Conservation (phyloP, 306 rosid species). For the Quercus ilex region DNA sequence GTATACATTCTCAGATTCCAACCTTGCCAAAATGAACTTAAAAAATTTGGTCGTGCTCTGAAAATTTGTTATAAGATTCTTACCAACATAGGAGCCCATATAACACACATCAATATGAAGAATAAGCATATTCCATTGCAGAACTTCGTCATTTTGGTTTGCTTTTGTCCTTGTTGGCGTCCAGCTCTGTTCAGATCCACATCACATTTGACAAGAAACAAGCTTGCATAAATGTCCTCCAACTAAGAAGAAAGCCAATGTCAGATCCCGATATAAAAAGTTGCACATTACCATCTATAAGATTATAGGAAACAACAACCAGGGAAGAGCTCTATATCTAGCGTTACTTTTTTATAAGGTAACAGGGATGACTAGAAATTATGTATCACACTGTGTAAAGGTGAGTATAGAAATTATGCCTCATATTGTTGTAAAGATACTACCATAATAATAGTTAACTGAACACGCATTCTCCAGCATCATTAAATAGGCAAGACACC, state of each 20-base stretch:
- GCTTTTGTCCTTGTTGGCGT: slow-evolving; percentile 86
- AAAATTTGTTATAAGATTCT: slow-evolving; percentile 17
- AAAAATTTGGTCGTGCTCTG: background rate
- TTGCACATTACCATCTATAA: background rate
- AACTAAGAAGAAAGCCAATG: slow-evolving; percentile 46
- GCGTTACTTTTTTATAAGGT: too few relatives aligned
- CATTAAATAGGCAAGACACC: too few relatives aligned
- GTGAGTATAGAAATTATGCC: too few relatives aligned
- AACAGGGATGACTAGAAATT: too few relatives aligned
- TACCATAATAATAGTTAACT: background rate
- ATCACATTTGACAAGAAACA: slow-evolving; percentile 98
- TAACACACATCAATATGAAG: slow-evolving; percentile 80
- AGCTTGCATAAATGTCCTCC: slow-evolving; percentile 97
- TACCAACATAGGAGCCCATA: slow-evolving; percentile 99
- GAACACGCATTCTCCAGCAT: too few relatives aligned
- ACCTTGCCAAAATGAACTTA: too few relatives aligned
- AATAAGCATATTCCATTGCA: slow-evolving; percentile 93
- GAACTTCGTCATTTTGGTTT: slow-evolving; percentile 84
- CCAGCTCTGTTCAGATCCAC: slow-evolving; percentile 78
- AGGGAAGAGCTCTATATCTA: too few relatives aligned
- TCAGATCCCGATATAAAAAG: slow-evolving; percentile 27
- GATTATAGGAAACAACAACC: too few relatives aligned
- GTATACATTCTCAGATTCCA: too few relatives aligned
- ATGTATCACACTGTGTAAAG: too few relatives aligned
- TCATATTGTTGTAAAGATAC: too few relatives aligned